A percentile compares a stretch with the other conserved stretches of the same genome.
These are phyloP conservation scores for Suillus alpinus DNA, from an alignment of 768 basidiomycete species.

Conservation along the genomic window DNA sequence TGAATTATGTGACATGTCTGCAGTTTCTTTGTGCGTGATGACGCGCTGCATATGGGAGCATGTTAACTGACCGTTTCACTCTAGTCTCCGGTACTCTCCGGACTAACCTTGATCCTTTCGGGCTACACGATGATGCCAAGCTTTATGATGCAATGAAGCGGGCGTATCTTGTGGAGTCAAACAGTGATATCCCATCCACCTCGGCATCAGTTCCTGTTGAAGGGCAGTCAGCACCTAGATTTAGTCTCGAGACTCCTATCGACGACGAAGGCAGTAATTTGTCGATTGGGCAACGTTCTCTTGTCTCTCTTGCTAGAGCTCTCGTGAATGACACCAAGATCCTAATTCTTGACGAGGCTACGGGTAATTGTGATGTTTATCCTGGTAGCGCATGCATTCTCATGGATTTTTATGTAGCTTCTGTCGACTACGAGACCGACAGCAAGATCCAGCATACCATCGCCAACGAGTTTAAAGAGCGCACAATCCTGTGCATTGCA, in stretches of 20 bases:
- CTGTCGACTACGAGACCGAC: constrained; percentile 88
- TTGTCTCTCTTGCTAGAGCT: constrained; percentile 80
- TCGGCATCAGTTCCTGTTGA: constrained; percentile 29
- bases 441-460: constrained; percentile 91
- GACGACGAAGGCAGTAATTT: constrained; percentile 83
- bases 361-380: constrained; percentile 39
- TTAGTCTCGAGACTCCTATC: constrained; percentile 71
- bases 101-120: constrained; percentile 89
- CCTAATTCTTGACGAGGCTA: constrained; percentile 57
- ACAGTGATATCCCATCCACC: constrained; percentile 16
- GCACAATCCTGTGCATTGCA: constrained; percentile 85
- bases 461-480: constrained; percentile 74
- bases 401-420: constrained; percentile 42
- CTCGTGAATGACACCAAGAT: constrained; percentile 83
- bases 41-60: neutral
- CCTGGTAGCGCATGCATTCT: neutral
- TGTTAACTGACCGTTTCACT: constrained; percentile 7
- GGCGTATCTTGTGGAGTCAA: constrained; percentile 71
- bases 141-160: constrained; percentile 88
- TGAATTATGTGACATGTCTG: neutral
- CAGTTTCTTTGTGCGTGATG: constrained; percentile 45
- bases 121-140: constrained; percentile 69
- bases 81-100: constrained; percentile 78
- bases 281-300: constrained; percentile 60
- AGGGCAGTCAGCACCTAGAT: constrained; percentile 47